Conservation (phyloP, 306 rosid species). For the Geum urbanum region DNA sequence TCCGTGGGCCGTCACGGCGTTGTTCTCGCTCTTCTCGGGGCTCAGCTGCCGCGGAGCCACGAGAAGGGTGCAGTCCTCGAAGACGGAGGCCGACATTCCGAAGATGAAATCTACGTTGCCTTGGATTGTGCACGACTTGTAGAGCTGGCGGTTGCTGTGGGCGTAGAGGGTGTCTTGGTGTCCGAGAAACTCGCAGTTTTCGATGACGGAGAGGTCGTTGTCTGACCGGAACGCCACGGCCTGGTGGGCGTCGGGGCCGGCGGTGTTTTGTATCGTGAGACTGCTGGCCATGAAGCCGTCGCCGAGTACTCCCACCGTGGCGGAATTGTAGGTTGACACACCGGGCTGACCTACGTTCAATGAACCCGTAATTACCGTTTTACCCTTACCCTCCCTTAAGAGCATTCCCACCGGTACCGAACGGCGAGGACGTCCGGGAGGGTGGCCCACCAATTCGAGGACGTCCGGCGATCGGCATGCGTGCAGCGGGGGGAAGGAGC, state of each 20-base stretch:
- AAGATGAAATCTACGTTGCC: slow-evolving; percentile 89
- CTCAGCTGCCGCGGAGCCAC: slow-evolving; percentile 47
- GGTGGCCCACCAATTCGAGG: too few relatives aligned
- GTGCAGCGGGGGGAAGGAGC: too few relatives aligned
- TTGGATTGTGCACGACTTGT: slow-evolving; percentile 61
- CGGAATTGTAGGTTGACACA: slow-evolving; percentile 56
- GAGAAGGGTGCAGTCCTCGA: slow-evolving; percentile 56
- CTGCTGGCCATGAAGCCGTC: slow-evolving; percentile 92
- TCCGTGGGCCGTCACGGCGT: slow-evolving; percentile 73
- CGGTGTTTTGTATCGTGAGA: slow-evolving; percentile 66
- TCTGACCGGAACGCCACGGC: slow-evolving; percentile 89
- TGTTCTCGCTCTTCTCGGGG: slow-evolving; percentile 60
- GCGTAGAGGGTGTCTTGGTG: slow-evolving; percentile 89
- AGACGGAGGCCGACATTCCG: slow-evolving; percentile 69
- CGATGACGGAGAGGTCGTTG: slow-evolving; percentile 62
- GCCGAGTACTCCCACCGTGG: slow-evolving; percentile 79
- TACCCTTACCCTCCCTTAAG: slow-evolving; percentile 75
- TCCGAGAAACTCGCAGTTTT: slow-evolving; percentile 67
- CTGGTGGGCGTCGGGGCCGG: slow-evolving; percentile 76
- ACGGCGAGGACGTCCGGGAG: too few relatives aligned
- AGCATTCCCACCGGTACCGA: too few relatives aligned
- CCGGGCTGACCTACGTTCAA: slow-evolving; percentile 55
- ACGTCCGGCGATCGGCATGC: too few relatives aligned
- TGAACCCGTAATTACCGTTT: slow-evolving; percentile 67
- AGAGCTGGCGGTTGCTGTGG: slow-evolving; percentile 68